Evolutionary conservation across 352 stramenopile genomes (phyloP), one percentile per base, ranked within the genome.

Genomic region (Pythium volutum): DNA sequence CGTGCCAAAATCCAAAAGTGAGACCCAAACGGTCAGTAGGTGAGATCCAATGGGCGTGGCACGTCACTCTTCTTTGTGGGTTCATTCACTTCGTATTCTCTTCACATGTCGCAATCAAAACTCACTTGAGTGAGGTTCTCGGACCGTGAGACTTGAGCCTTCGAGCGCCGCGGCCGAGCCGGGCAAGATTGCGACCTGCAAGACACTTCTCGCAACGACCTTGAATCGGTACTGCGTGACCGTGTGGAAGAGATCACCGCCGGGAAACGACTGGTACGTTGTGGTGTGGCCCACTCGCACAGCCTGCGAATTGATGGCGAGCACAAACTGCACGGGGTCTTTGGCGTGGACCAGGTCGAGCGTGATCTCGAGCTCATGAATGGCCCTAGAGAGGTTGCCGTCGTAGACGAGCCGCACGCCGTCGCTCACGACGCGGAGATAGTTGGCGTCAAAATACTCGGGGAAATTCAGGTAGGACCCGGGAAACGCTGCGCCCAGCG

Each of bases 131-230:
- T 39, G 8, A 39, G 25, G 26, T 26, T 57, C 46, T 4, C 57
- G 57, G 20, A 64, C 42, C 25, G 57, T 58, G 36, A 64, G 26
- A 3, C 9, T 53, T 5, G 57, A 52, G 26, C 48, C 48, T 41
- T 55, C 57, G 20, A 56, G 27, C 18, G 38, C 47, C 5, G n/a
- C 33, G 2, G 57, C 57, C 15, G 57, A 64, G 26, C 57, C 57
- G 3, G 57, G 57, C 26, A 64, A 48, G 16, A 64, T 20, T 23
- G 46, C 36, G 18, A 64, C 57, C 18, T 57, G 57, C n/a, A 64
- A 14, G 10, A 58, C 22, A 4, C 25, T 45, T 15, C 9, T 34
- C 4, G 22, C 45, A 1, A 20, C 20, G n/a, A 62, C 33, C 25
- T 38, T 46, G 45, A 62, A 34, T 15, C 20, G 5, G 47, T 64